Evolutionary conservation across 164 flowering plant species (phyloP), one percentile per base, ranked within the genome.

Genomic region (Stephania japonica): DNA sequence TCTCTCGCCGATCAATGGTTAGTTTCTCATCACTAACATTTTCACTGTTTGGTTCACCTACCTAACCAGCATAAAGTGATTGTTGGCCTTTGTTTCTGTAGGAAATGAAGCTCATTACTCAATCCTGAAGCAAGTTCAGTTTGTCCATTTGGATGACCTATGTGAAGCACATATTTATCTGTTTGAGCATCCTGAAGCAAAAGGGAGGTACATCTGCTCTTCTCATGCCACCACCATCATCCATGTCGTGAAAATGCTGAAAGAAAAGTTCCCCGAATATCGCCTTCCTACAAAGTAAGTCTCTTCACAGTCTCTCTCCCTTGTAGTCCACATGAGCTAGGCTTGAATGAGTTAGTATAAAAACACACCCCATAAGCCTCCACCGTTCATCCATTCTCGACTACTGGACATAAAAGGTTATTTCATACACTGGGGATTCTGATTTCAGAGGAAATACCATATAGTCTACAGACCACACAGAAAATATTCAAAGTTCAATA

Each of bases 131-230:
- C 75, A 72, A 65, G 12, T 6, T 47, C 75, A 65, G 61, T 38
- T 42, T 6, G 75, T 77, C 42, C 79, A 77, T 69, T 6, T 73
- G 47, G 80, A 77, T 59, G 80, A 77, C 56, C 47, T 77, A 10
- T 73, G 73, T 24, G 71, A 61, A 67, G 77, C 80, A 8, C 80
- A 78, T 44, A 71, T 74, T 23, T 74, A 27, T 61, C 42, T 74
- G 71, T 74, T 66, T 61, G 77, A 78, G 56, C 77, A 74, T 68
- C 80, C 80, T 10, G 62, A 74, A 56, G 80, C 80, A 4, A 71
- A 78, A 25, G 77, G 80, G 32, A 59, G 80, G 24, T 78, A 78
- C 47, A 74, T 74, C 27, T 78, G 80, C 53, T 78, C 80, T 0
- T 56, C 77, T 25, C 59, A 74, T n/a, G 18, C 24, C 9, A 38